Conservation (phyloP, 495 filamentous ascomycete genomes). For the Copromyces sp. region DNA sequence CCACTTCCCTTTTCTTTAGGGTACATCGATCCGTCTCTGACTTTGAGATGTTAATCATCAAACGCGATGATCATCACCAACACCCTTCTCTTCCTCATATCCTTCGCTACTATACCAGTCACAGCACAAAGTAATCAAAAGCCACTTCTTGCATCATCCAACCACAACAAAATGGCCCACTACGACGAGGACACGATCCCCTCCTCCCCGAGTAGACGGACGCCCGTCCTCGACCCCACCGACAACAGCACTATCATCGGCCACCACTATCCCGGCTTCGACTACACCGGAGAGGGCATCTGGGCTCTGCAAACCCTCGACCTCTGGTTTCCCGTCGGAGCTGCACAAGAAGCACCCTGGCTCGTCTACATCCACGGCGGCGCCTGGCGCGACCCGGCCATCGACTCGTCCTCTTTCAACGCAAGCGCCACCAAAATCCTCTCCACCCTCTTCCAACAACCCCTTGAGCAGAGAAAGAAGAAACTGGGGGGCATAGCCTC, state of each 20-base stretch:
- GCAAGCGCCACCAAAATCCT: conserved; percentile 11
- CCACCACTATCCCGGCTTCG: conserved; percentile 11
- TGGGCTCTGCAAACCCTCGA: conserved; percentile 16
- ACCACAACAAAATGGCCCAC: not conserved
- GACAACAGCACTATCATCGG: conserved; percentile 6
- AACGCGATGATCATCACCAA: not conserved
- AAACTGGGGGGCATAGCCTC: conserved; percentile 55
- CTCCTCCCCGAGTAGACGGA: not conserved
- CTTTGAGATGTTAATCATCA: not conserved
- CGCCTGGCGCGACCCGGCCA: conserved; percentile 71
- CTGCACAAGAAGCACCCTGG: not conserved
- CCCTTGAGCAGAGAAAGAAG: conserved; percentile 8
- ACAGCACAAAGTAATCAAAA: not conserved
- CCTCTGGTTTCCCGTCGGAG: conserved; percentile 11
- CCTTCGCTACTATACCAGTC: not conserved
- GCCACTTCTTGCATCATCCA: not conserved
- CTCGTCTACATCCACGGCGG: conserved; percentile 76
- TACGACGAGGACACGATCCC: not conserved
- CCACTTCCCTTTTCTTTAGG: not conserved
- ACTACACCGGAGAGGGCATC: not conserved
- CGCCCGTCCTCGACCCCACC: not conserved
- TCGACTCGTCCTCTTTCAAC: conserved; percentile 39
- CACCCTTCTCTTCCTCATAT: not conserved
- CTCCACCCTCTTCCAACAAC: not conserved
- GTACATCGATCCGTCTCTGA: not conserved